Evolutionary conservation across 1,284 basidiomycete species (phyloP).

Genomic region (Taiwanofungus camphoratus): DNA sequence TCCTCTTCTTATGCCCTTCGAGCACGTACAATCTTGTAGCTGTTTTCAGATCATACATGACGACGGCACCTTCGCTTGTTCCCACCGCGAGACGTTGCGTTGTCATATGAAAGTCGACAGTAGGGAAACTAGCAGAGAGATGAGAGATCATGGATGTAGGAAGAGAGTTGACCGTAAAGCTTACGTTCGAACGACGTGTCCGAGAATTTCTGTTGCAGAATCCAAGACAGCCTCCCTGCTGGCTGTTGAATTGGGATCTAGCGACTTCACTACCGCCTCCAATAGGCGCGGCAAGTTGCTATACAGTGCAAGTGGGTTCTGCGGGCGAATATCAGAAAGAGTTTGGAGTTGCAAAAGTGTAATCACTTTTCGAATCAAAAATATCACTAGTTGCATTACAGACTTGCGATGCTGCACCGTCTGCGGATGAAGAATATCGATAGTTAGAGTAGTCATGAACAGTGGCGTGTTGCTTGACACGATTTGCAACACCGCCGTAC

Average conservation of each 20-base stretch:
- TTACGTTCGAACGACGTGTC: conserved; percentile 84
- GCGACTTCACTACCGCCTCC: conserved; percentile 94
- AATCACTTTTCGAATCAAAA: conserved; percentile 82
- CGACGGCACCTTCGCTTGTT: conserved; percentile 86
- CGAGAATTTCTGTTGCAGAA: conserved; percentile 89
- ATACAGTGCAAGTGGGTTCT: conserved; percentile 85
- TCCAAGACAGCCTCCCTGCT: conserved; percentile 86
- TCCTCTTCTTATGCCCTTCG: conserved; percentile 79
- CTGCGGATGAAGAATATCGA: conserved; percentile 85
- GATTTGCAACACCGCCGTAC: conserved; percentile 80
- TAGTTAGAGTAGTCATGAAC: conserved; percentile 92
- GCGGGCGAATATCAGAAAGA: conserved; percentile 8
- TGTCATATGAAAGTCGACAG: conserved; percentile 83
- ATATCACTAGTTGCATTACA: conserved; percentile 91
- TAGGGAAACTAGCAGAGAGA: conserved; percentile 66
- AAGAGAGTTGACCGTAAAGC: conserved; percentile 22
- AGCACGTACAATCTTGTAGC: conserved; percentile 93
- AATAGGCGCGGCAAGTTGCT: conserved; percentile 83
- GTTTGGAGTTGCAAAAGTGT: no score
- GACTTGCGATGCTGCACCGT: conserved; percentile 78
- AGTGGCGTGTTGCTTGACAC: conserved; percentile 81
- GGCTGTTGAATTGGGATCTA: conserved; percentile 85
- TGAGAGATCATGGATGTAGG: background rate
- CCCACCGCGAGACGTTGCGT: conserved; percentile 91
- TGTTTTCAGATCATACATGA: conserved; percentile 97